Conservation (phyloP, 768 basidiomycete genomes). For the Astraeus odoratus region DNA sequence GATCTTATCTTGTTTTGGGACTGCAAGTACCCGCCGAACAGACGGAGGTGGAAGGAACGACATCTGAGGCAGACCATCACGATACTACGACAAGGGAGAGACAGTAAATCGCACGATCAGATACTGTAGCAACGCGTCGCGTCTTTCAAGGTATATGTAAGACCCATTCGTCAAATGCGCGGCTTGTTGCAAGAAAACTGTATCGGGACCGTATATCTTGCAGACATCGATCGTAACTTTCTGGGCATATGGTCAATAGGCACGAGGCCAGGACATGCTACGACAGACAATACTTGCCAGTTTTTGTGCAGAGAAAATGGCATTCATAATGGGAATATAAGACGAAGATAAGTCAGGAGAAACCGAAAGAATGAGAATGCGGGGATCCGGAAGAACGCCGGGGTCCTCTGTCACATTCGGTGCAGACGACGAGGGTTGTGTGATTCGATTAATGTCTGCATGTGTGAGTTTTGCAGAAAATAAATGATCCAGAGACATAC, state of each 20-base stretch:
- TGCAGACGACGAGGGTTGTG: constrained; percentile 26
- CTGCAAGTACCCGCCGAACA: constrained; percentile 69
- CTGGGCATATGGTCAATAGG: constrained; percentile 33
- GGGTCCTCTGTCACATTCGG: constrained; percentile 26
- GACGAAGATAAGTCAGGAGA: constrained; percentile 85
- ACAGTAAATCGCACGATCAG: constrained; percentile 51
- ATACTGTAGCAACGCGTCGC: constrained; percentile 87
- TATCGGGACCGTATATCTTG: constrained; percentile 82
- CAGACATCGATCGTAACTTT: constrained; percentile 97
- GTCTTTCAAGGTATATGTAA: constrained; percentile 77
- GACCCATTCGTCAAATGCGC: constrained; percentile 92
- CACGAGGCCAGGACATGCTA: neutral
- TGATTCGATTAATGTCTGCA: constrained; percentile 62
- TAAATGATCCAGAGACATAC: constrained; percentile 35
- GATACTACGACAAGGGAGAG: neutral
- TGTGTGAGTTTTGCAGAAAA: constrained; percentile 22
- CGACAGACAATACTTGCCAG: constrained; percentile 45
- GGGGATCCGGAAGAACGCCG: constrained; percentile 37
- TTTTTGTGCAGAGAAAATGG: constrained; percentile 98
- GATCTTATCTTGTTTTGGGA: constrained; percentile 90
- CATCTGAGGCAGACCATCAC: constrained; percentile 52
- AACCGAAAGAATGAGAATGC: constrained; percentile 79
- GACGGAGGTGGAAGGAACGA: constrained; percentile 66
- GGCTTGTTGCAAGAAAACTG: constrained; percentile 96
- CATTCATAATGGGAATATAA: constrained; percentile 98